Evolutionary conservation across 2,329 filamentous ascomycete genomes (phyloP).

Genomic region (Ascochyta viciae-villosae): DNA sequence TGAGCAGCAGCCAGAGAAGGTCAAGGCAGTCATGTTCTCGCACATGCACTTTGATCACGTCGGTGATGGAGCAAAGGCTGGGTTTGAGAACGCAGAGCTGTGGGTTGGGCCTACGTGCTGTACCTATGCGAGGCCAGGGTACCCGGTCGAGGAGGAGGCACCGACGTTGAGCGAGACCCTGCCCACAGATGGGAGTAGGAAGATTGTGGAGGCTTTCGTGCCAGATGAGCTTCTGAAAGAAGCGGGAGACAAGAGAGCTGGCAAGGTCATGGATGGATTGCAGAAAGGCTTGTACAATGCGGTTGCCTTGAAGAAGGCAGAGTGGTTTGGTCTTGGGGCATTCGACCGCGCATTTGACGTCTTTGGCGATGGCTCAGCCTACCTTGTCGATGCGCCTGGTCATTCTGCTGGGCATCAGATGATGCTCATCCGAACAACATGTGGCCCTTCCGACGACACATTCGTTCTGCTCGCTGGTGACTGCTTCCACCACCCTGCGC

Average conservation of each 20-base stretch:
- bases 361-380: conserved; percentile 58
- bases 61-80: conserved; percentile 48
- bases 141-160: conserved; percentile 31
- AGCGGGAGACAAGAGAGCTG: conserved; percentile 32
- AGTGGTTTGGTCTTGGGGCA: conserved; percentile 48
- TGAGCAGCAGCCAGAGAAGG: conserved; percentile 47
- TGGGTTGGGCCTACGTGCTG: conserved; percentile 49
- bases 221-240: conserved; percentile 38
- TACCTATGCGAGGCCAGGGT: conserved; percentile 42
- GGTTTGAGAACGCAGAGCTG: conserved; percentile 47
- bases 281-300: conserved; percentile 37
- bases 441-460: conserved; percentile 15
- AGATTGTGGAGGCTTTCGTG: conserved; percentile 47
- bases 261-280: conserved; percentile 33
- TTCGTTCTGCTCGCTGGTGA: conserved; percentile 45
- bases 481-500: conserved; percentile 39
- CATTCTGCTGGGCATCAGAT: conserved; percentile 62
- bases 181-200: conserved; percentile 52
- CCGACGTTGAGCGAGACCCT: conserved; percentile 52
- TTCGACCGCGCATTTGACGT: conserved; percentile 58
- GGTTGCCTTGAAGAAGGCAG: conserved; percentile 32
- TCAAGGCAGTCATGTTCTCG: conserved; percentile 51
- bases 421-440: conserved; percentile 39
- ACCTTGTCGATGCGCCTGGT: conserved; percentile 59
- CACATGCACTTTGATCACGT: conserved; percentile 53